A percentile compares a stretch with the other conserved stretches of the same genome.
Conservation (phyloP, 768 basidiomycete genomes). For the Rhodosporidiobolus sp. region DNA sequence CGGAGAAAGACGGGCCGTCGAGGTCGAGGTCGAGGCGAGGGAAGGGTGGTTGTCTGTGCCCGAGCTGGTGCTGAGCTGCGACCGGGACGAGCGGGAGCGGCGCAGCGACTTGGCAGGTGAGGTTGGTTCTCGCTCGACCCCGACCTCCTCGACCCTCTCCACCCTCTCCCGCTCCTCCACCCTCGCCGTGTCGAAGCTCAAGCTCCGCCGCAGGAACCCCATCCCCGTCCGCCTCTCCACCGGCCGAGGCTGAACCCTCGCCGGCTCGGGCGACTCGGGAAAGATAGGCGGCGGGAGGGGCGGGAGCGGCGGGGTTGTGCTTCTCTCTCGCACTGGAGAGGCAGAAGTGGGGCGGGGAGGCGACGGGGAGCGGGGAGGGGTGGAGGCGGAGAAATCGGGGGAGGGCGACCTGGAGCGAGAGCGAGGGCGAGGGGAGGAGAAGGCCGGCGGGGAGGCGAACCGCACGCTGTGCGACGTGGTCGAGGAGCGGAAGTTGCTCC, state of each 20-base stretch:
- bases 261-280: slow-evolving; percentile 18
- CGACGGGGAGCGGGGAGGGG: not conserved
- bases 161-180: not conserved
- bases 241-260: not conserved
- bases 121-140: no score
- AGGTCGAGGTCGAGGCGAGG: no score
- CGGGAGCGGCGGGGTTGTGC: slow-evolving; percentile 1
- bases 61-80: no score
- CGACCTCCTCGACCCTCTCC: no score
- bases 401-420: not conserved
- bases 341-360: not conserved
- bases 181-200: not conserved
- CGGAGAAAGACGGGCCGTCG: no score
- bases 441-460: not conserved
- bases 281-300: slow-evolving; percentile 19
- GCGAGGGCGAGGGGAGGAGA: not conserved
- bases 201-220: not conserved
- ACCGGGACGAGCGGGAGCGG: not conserved
- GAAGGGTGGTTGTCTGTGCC: no score
- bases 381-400: not conserved
- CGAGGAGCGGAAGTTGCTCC: not conserved
- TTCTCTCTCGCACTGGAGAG: no score
- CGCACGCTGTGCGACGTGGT: slow-evolving; percentile 1
- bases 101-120: not conserved
- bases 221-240: not conserved